Evolutionary conservation across 2,329 filamentous ascomycete species (phyloP), one percentile per base, ranked within the genome.

Genomic region (Fusarium sp.): DNA sequence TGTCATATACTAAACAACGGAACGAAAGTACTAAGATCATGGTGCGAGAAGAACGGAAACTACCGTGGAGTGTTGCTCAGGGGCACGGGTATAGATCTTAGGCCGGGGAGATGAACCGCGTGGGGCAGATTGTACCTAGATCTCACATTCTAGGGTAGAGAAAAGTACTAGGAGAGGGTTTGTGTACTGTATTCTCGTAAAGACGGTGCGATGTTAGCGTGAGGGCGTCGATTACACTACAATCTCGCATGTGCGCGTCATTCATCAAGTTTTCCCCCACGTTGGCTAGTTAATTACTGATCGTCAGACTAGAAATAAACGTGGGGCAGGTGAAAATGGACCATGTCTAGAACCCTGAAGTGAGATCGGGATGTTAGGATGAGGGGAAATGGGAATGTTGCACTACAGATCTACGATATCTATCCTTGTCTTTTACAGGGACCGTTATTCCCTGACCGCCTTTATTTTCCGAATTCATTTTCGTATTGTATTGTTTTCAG

Each of bases 181-280:
- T 6, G 4, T 38, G 26, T 40, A 68, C 48, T 67, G 62, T 67
- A 67, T 67, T 67, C 38, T 68, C 56, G 63, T 63, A 63, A 63
- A 68, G 49, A 68, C 37, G 41, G 57, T 26, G 42, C 23, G 53
- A 58, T n/a, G 9, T 59, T 50, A 59, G 44, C 18, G 23, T 6
- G 32, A 33, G 9, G 32, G 17, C 23, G 23, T 73, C 70, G 26
- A 73, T 73, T 73, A 73, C 70, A 56, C 70, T 57, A 68, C 57
- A 45, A 68, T 54, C 40, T 68, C 23, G 62, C 61, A 73, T 73
- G 70, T 73, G 70, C 70, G 70, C 70, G 67, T 73, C 70, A 73
- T 73, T 44, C 35, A 71, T 67, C 30, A 50, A 32, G 26, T 20
- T 38, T 23, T 20, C 49, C 20, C 55, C 52, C 69, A 71, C 60